Conservation (phyloP, 768 basidiomycete genomes). For the Xerocomellus chrysenteron region DNA sequence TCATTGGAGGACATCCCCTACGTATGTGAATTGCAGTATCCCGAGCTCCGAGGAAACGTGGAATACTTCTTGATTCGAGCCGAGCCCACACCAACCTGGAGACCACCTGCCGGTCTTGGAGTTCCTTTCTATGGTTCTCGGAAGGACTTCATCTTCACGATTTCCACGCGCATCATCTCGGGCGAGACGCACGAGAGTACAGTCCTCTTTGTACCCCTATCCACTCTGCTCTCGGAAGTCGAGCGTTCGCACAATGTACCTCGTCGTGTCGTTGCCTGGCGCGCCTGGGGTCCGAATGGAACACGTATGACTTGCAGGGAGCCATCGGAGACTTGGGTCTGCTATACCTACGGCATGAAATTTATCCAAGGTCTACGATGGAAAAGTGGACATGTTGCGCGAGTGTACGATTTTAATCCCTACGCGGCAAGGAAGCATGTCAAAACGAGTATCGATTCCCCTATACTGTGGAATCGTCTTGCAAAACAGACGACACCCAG, state of each 20-base stretch:
- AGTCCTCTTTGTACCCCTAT: slow-evolving; percentile 33
- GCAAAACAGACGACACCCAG: slow-evolving; percentile 5
- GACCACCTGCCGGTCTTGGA: slow-evolving; percentile 1
- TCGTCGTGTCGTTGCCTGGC: slow-evolving; percentile 25
- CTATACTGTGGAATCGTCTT: slow-evolving; percentile 20
- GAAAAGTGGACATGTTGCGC: slow-evolving; percentile 17
- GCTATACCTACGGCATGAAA: slow-evolving; percentile 36
- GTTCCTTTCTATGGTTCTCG: slow-evolving; percentile 26
- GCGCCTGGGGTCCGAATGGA: slow-evolving; percentile 31
- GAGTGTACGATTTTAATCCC: slow-evolving; percentile 36
- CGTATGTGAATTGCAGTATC: slow-evolving; percentile 29
- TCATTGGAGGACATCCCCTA: slow-evolving; percentile 16
- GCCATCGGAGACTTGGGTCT: slow-evolving; percentile 35
- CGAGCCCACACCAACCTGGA: slow-evolving; percentile 33
- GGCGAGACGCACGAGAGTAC: slow-evolving; percentile 8
- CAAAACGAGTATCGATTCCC: slow-evolving; percentile 4
- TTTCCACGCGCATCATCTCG: slow-evolving; percentile 21
- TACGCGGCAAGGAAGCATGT: slow-evolving; percentile 19
- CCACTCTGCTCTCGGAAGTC: slow-evolving; percentile 29
- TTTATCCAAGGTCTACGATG: slow-evolving; percentile 29
- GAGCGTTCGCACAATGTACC: slow-evolving; percentile 5
- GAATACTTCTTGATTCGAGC: slow-evolving; percentile 31
- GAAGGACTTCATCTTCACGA: slow-evolving; percentile 33
- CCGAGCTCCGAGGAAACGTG: slow-evolving; percentile 14
- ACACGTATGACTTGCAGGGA: slow-evolving; percentile 30